Conservation (phyloP, 2,329 filamentous ascomycete genomes). For the Aspergillus uvarum region DNA sequence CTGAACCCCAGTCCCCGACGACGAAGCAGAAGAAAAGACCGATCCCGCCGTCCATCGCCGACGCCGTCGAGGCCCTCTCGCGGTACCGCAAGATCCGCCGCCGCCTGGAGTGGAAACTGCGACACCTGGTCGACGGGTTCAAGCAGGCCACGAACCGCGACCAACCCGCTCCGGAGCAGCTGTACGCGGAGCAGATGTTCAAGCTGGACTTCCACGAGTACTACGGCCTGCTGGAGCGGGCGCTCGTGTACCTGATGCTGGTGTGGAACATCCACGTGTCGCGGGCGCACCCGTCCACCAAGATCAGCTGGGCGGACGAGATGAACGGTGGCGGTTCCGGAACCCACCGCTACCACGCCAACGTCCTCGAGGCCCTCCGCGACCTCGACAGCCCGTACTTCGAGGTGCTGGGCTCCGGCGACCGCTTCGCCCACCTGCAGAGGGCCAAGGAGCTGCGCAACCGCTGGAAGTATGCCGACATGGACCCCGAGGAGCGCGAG, state of each 20-base stretch:
- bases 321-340: background rate
- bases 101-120: constrained; percentile 63
- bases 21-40: background rate
- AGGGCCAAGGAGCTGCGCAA: constrained; percentile 70
- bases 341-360: constrained; percentile 66
- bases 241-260: constrained; percentile 65
- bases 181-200: constrained; percentile 64
- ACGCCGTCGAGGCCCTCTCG: constrained; percentile 49
- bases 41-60: constrained; percentile 7
- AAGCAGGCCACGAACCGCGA: constrained; percentile 47
- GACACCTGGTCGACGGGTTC: constrained; percentile 60
- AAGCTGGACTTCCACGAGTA: constrained; percentile 78
- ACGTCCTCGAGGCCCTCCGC: constrained; percentile 64
- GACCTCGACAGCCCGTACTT: constrained; percentile 59
- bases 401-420: constrained; percentile 53
- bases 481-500: constrained; percentile 33
- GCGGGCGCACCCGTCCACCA: constrained; percentile 21
- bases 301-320: background rate
- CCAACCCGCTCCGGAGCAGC: constrained; percentile 18
- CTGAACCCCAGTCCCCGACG: background rate
- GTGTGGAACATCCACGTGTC: constrained; percentile 61
- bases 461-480: constrained; percentile 68
- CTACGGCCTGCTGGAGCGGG: constrained; percentile 70
- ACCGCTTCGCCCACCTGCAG: constrained; percentile 59
- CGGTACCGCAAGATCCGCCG: constrained; percentile 62